These are phyloP conservation scores for Begonia fuchsioides DNA, from an alignment of 306 rosid species.

Conservation along the genomic window DNA sequence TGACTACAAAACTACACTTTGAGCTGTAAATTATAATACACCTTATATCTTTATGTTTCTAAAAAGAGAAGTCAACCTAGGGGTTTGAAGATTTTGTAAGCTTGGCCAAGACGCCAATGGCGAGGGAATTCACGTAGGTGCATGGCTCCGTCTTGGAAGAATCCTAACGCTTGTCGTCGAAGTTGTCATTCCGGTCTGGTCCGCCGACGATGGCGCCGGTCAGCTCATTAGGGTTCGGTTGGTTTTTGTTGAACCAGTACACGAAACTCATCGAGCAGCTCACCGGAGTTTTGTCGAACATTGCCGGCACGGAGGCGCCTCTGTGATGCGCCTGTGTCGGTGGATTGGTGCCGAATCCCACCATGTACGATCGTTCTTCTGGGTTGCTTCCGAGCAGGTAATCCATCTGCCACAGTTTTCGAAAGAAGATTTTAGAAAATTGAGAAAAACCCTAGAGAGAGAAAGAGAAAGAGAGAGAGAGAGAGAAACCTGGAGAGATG, in stretches of 20 bases:
- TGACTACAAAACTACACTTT: too few relatives aligned
- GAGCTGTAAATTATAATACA: too few relatives aligned
- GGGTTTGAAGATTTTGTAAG: constrained; percentile 19
- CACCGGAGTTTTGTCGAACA: neutral
- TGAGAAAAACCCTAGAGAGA: neutral
- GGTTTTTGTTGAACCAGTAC: constrained; percentile 28
- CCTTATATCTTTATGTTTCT: too few relatives aligned
- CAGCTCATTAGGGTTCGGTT: constrained; percentile 60
- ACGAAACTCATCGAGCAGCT: constrained; percentile 34
- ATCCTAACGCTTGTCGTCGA: constrained; percentile 52
- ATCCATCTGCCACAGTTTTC: constrained; percentile 40
- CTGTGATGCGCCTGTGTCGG: constrained; percentile 81
- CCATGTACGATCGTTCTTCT: constrained; percentile 59
- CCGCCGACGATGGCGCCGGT: constrained; percentile 92
- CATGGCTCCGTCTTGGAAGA: constrained; percentile 69
- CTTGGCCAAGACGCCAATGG: constrained; percentile 62
- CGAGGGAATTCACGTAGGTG: constrained; percentile 69
- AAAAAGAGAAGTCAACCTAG: too few relatives aligned
- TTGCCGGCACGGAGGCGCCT: constrained; percentile 56
- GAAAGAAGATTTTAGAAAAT: too few relatives aligned
- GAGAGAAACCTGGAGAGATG: constrained; percentile 35
- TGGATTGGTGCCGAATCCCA: constrained; percentile 58
- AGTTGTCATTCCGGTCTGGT: constrained; percentile 47
- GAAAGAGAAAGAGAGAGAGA: neutral
- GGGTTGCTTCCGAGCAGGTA: constrained; percentile 68